Conservation (phyloP, 768 basidiomycete genomes). For the Trichaptum fuscoviolaceum region DNA sequence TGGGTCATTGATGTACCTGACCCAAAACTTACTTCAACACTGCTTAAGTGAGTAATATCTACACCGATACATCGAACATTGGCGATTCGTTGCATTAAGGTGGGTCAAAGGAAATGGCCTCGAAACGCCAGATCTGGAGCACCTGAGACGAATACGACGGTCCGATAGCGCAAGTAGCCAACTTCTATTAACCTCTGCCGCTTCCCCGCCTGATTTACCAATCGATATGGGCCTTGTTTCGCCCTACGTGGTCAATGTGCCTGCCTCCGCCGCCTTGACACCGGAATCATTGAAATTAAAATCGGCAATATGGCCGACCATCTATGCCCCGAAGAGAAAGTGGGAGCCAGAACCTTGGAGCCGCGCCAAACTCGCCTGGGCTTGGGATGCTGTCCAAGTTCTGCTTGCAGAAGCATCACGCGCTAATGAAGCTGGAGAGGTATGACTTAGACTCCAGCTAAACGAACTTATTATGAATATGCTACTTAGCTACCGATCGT, state of each 20-base stretch:
- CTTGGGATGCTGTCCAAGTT: constrained; percentile 56
- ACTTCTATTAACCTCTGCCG: constrained; percentile 41
- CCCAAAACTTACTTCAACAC: constrained; percentile 46
- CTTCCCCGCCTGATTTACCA: constrained; percentile 45
- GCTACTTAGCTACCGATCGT: constrained; percentile 63
- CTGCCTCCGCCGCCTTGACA: constrained; percentile 63
- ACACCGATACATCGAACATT: not conserved
- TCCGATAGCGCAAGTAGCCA: constrained; percentile 41
- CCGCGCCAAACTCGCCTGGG: constrained; percentile 64
- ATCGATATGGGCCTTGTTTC: constrained; percentile 35
- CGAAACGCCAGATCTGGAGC: constrained; percentile 57
- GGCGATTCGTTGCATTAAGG: constrained; percentile 28
- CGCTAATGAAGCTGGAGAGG: constrained; percentile 54
- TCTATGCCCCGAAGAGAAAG: constrained; percentile 64
- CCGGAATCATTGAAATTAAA: constrained; percentile 60
- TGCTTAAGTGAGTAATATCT: constrained; percentile 49
- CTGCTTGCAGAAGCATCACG: constrained; percentile 46
- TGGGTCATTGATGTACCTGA: constrained; percentile 78
- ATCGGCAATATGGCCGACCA: constrained; percentile 79
- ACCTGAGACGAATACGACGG: constrained; percentile 75
- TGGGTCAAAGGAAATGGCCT: constrained; percentile 64
- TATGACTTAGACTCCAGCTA: constrained; percentile 24
- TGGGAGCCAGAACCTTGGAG: constrained; percentile 67
- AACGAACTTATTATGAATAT: constrained; percentile 7
- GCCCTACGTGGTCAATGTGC: constrained; percentile 60